Evolutionary conservation across 768 basidiomycete species (phyloP).

Genomic region (Hypsizygus marmoreus): DNA sequence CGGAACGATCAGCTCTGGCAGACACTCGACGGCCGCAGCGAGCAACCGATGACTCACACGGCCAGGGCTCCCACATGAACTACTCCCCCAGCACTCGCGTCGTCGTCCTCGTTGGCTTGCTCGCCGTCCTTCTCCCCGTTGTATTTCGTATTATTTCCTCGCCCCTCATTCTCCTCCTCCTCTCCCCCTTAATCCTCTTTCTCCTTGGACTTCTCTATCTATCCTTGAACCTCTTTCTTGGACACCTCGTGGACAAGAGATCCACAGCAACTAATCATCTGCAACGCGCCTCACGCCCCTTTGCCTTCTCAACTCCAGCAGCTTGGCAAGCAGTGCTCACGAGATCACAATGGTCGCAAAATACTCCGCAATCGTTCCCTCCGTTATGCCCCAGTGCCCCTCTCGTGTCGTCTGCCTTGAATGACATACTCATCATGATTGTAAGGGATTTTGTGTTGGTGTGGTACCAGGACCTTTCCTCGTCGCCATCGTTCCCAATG

Average conservation of each 20-base stretch:
- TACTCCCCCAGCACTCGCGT: conserved; percentile 47
- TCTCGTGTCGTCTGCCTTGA: conserved; percentile 68
- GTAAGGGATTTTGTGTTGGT: conserved; percentile 84
- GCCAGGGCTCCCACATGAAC: conserved; percentile 31
- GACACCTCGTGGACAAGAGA: conserved; percentile 57
- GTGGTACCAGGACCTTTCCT: conserved; percentile 89
- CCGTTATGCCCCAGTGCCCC: conserved; percentile 66
- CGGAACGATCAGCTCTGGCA: background rate
- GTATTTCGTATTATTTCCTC: conserved; percentile 61
- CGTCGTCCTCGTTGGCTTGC: conserved; percentile 57
- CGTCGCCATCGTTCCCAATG: conserved; percentile 85
- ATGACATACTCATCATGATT: conserved; percentile 79
- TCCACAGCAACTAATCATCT: conserved; percentile 37
- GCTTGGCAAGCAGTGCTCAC: conserved; percentile 92
- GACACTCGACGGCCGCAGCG: too few relatives aligned
- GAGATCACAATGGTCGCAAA: conserved; percentile 88
- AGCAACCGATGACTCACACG: too few relatives aligned
- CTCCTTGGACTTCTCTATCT: conserved; percentile 53
- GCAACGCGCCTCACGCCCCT: conserved; percentile 65
- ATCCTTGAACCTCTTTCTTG: conserved; percentile 54
- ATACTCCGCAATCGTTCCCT: conserved; percentile 64
- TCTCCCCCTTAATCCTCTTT: conserved; percentile 61
- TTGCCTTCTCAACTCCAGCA: conserved; percentile 88
- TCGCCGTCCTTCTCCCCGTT: conserved; percentile 59
- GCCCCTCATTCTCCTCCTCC: conserved; percentile 61